phyloP scores from a whole-genome alignment of 257 asterid species.

The Nemophila menziesii region DNA sequence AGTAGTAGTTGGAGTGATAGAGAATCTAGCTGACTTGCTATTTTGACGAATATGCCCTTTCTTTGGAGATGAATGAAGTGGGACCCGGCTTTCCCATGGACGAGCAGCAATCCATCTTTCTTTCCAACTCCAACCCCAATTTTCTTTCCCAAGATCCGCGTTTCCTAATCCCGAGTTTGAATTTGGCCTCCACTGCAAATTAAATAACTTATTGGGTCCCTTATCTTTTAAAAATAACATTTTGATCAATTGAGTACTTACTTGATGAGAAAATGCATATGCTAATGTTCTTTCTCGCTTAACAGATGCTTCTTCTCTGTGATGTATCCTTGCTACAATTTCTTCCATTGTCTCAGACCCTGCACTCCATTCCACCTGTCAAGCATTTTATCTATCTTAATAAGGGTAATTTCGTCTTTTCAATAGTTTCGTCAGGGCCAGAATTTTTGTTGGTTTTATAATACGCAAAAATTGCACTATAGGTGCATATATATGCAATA shows the following conservation, averaged over 20 bases:
- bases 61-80: constrained; percentile 37
- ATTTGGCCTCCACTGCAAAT: constrained; percentile 79
- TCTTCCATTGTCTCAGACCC: constrained; percentile 64
- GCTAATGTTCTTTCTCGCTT: constrained; percentile 92
- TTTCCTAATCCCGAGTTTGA: constrained; percentile 40
- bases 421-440: too few species aligned
- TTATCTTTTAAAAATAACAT: constrained; percentile 3
- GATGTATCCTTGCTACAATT: constrained; percentile 75
- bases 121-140: constrained; percentile 99
- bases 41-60: constrained; percentile 24
- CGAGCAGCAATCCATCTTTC: constrained; percentile 95
- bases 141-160: constrained; percentile 42
- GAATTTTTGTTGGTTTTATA: too few species aligned
- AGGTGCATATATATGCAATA: too few species aligned
- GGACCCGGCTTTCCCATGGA: constrained; percentile 86
- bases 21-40: constrained; percentile 25
- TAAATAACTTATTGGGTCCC: too few species aligned
- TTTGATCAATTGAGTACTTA: constrained; percentile 9
- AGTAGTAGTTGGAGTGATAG: constrained; percentile 31
- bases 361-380: constrained; percentile 86
- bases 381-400: constrained; percentile 6
- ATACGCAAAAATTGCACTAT: too few species aligned
- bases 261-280: constrained; percentile 93
- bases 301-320: constrained; percentile 83
- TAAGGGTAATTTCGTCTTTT: background rate